These are phyloP conservation scores for Tylopilus cervinicoccineus DNA, from an alignment of 768 basidiomycete species.

Conservation along the genomic window DNA sequence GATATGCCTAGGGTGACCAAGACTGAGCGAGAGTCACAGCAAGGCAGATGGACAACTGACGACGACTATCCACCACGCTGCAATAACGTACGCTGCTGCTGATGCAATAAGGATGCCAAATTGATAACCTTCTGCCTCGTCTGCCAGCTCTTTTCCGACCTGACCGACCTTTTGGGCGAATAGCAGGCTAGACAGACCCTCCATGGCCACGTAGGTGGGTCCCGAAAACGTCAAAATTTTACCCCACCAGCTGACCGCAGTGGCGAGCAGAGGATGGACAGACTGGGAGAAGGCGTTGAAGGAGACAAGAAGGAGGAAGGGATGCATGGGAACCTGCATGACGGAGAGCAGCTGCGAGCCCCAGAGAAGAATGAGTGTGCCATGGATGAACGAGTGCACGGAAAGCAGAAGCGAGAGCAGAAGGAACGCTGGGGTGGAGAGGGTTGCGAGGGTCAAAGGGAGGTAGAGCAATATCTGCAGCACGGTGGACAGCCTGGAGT, in stretches of 20 bases:
- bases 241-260: constrained; percentile 69
- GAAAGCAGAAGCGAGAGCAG: constrained; percentile 76
- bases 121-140: constrained; percentile 72
- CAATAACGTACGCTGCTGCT: constrained; percentile 74
- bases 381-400: constrained; percentile 75
- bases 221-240: constrained; percentile 64
- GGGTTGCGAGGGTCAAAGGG: constrained; percentile 78
- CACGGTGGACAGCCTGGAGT: constrained; percentile 63
- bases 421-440: constrained; percentile 76
- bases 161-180: constrained; percentile 81
- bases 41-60: constrained; percentile 41
- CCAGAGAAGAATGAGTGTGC: constrained; percentile 70
- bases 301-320: constrained; percentile 79
- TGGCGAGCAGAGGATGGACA: constrained; percentile 53
- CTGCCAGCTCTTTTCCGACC: constrained; percentile 66
- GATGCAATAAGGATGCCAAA: constrained; percentile 72
- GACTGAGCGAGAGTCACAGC: constrained; percentile 7
- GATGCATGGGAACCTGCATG: constrained; percentile 82
- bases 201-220: constrained; percentile 76
- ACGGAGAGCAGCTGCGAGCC: constrained; percentile 68
- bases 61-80: constrained; percentile 83
- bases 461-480: constrained; percentile 81
- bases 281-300: constrained; percentile 80
- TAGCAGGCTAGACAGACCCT: constrained; percentile 79
- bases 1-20: constrained; percentile 56